These are phyloP conservation scores for Rubroboletus pulcherrimus DNA, from an alignment of 768 basidiomycete species.

Conservation along the genomic window DNA sequence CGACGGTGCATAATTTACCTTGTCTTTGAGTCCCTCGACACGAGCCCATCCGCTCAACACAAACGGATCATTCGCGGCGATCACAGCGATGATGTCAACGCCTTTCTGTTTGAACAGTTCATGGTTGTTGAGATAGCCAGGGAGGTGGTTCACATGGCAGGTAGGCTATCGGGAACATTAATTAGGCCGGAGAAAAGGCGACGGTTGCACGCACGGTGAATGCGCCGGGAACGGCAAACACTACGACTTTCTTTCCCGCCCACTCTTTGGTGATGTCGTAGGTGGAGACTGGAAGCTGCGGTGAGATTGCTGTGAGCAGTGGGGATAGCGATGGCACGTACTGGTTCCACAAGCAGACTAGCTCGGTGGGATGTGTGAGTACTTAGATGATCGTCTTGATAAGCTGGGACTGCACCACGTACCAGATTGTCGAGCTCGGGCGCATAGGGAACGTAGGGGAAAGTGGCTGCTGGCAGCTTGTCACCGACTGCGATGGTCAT, in stretches of 20 bases:
- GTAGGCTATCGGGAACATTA: slow-evolving; percentile 30
- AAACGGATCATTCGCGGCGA: slow-evolving; percentile 60
- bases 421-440: slow-evolving; percentile 61
- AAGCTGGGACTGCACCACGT: slow-evolving; percentile 22
- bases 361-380: not conserved
- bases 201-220: slow-evolving; percentile 56
- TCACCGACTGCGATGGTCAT: slow-evolving; percentile 49
- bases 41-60: slow-evolving; percentile 61
- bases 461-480: slow-evolving; percentile 42
- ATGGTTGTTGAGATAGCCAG: slow-evolving; percentile 43
- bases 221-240: slow-evolving; percentile 76
- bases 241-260: slow-evolving; percentile 80
- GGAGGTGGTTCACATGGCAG: slow-evolving; percentile 43
- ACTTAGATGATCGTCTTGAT: not conserved
- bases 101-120: slow-evolving; percentile 51
- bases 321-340: slow-evolving; percentile 35
- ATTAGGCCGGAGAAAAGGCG: not conserved
- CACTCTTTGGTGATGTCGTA: slow-evolving; percentile 55
- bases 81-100: slow-evolving; percentile 48
- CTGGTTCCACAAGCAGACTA: slow-evolving; percentile 63
- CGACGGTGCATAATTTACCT: slow-evolving; percentile 41
- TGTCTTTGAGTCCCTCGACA: slow-evolving; percentile 60
- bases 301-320: not conserved
- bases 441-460: slow-evolving; percentile 55
- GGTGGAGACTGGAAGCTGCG: slow-evolving; percentile 39